Evolutionary conservation across 2,329 filamentous ascomycete species (phyloP).

Genomic region (Dryadomyces quercivorus): DNA sequence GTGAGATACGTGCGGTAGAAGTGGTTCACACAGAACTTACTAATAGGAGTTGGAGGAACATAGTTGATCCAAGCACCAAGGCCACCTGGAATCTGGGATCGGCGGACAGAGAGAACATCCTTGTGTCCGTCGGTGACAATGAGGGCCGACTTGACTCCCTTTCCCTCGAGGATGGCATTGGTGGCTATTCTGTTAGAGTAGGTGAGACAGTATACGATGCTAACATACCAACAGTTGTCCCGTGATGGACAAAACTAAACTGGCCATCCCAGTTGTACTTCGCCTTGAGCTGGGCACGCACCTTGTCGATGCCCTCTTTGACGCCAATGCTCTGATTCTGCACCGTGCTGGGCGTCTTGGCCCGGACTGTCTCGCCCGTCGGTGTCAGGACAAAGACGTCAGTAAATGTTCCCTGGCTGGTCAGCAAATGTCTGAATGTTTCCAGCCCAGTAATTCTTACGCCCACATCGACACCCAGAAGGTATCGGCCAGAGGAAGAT

Average conservation of each 20-base stretch:
- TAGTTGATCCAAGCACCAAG: constrained; percentile 37
- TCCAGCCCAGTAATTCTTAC: not conserved
- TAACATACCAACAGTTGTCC: constrained; percentile 27
- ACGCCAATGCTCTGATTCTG: constrained; percentile 34
- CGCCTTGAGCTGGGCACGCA: constrained; percentile 23
- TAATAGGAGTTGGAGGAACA: constrained; percentile 28
- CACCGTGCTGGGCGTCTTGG: constrained; percentile 32
- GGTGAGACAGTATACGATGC: not conserved
- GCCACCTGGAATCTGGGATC: constrained; percentile 37
- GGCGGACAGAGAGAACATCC: constrained; percentile 30
- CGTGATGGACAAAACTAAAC: constrained; percentile 36
- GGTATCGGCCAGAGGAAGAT: not conserved
- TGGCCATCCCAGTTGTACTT: constrained; percentile 28
- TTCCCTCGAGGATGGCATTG: constrained; percentile 35
- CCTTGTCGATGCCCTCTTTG: constrained; percentile 30
- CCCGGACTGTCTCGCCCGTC: constrained; percentile 27
- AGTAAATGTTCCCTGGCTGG: constrained; percentile 28
- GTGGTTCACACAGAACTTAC: not conserved
- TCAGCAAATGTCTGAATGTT: too few relatives aligned
- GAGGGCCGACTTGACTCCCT: constrained; percentile 32
- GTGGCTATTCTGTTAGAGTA: constrained; percentile 17
- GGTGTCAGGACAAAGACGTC: constrained; percentile 34
- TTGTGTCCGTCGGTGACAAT: constrained; percentile 36
- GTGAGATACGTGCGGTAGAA: not conserved
- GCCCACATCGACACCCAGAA: not conserved